Evolutionary conservation across 805 yeast genomes (phyloP), one percentile per base, ranked within the genome.

Genomic region (Yamadazyma sp.): DNA sequence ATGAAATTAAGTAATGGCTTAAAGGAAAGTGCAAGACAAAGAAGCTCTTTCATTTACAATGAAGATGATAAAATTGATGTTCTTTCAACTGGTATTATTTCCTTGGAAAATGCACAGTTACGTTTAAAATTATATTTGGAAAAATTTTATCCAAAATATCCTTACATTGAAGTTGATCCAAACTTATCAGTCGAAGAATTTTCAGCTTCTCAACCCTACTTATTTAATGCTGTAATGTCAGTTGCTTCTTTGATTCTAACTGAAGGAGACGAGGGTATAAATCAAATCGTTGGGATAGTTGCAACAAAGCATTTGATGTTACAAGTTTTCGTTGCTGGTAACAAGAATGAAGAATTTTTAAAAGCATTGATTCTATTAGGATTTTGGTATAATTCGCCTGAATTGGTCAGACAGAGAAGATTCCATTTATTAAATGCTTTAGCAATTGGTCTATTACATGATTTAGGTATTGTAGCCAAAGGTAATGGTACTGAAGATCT

Each of bases 351-450:
- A 12, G 89, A 86, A 53, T 57, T 86, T 23, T 61, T 87, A 25
- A 80, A 81, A 53, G 62, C 80, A 13, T 60, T 84, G 32, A 52
- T 83, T 13, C 49, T 85, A 5, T 62, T 83, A 34, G 73, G 83
- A 17, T 56, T 81, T 19, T 88, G 95, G 95, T 87, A 86, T 53
- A 85, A 83, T 45, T 75, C 86, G 4, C 85, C 95, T 0, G 96
- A 86, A 56, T 65, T 85, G 47, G 84, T 85, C 45, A 84, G 80
- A 44, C 84, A 83, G 47, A 76, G 94, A 38, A 75, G 94, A 31
- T 80, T 81, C 44, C 93, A 85, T 52, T 63, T 86, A 34, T 70
- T 86, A 43, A 76, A 78, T 36, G 65, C 76, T 10, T 62, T 86
- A 15, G 78, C 88, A 34, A 76, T 81, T 10, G 68, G 82, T 4